Base-by-base conservation (phyloP, 2,329 filamentous ascomycete species). In the Calonectria leucothoes region DNA sequence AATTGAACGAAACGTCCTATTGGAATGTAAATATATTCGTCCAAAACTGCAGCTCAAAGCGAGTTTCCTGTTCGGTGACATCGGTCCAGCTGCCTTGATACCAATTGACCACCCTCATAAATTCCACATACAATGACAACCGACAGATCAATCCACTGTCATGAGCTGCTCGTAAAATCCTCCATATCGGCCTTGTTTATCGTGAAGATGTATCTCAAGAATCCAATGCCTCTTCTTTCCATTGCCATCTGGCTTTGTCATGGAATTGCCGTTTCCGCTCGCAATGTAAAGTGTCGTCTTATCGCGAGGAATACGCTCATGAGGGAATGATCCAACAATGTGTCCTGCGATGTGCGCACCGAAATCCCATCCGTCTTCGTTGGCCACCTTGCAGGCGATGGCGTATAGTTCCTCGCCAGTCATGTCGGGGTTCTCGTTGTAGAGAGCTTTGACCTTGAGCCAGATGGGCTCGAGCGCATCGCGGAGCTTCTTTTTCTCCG, bases 291-390 rank as follows among this genome's bases (percentile, higher is more conserved):
- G 78, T 2, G 79, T 78, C 27, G 82, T 84, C 80, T 84, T 86
- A 75, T 89, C 86, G n/a, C 84, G 83, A 1, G 87, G 87, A 70
- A 89, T 88, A 0, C 87, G 83, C 78, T 89, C 87, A 75, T 89
- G 87, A 6, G 87, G 88, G 66, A 89, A 89, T n/a, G 82, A 82
- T 1, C 87, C 88, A 27, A 89, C 85, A 10, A 89, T 79, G 81
- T 89, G 88, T 0, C 88, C 88, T 0, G 88, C 86, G 63, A 87
- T 82, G 49, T 81, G 71, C 0, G 85, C 86, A 1, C 87, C 87
- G 71, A 86, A 89, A 29, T 84, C 81, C 80, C 83, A 89, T 0
- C 87, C 88, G 4, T 81, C 82, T 29, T 83, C 67, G 68, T 80
- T 74, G 0, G 85, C 87, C n/a, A 79, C 77, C 27, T 82, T 78